Base-by-base conservation (phyloP, 2,329 filamentous ascomycete genomes). In the Apiospora rasikravindrae region DNA sequence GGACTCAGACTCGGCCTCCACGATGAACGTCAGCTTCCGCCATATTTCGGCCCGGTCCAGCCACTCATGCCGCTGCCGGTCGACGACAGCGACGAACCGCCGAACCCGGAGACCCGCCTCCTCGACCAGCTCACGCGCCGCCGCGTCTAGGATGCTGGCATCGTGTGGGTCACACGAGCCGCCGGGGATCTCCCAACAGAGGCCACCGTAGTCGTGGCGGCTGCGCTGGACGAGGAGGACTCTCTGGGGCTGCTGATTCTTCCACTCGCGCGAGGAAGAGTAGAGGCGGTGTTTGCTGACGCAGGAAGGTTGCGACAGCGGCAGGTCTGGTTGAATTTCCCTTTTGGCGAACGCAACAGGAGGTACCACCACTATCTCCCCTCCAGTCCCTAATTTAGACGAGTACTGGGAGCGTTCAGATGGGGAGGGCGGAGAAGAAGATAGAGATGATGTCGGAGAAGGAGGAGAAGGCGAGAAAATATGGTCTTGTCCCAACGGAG, bases 181-280 rank as follows among this genome's bases (percentile, higher is more conserved):
- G 29, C 87, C 87, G 1, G 87, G 86, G 0, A 82, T 73, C 72
- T 88, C 87, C 87, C 87, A 88, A 4, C 74, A 77, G 71, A 82
- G 77, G 2, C 86, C 86, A 78, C 84, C 82, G 70, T 78, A 84
- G 77, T 87, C 85, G 74, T 82, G 78, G 7, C 81, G 73, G 40
- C 84, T 83, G 76, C 86, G 84, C 76, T 86, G 86, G 13, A 88
- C 75, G 26, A 88, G 82, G 1, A 87, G 83, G 67, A 87, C 77
- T 19, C n/a, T n/a, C 10, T 22, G 8, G 2, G 7, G 16, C 2
- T 61, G 5, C 19, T 64, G 26, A 2, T 29, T 11, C 10, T 7
- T 13, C 8, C 24, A 13, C 33, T 14, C 33, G 4, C 10, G 19
- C 13, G 33, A 64, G 4, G 57, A 40, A n/a, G 33, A n/a, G 2